Percentiles rank a stretch among this genome's conserved stretches.
These are phyloP conservation scores for Phytopythium sindhum DNA, from an alignment of 352 stramenopile genomes.

Conservation along the genomic window DNA sequence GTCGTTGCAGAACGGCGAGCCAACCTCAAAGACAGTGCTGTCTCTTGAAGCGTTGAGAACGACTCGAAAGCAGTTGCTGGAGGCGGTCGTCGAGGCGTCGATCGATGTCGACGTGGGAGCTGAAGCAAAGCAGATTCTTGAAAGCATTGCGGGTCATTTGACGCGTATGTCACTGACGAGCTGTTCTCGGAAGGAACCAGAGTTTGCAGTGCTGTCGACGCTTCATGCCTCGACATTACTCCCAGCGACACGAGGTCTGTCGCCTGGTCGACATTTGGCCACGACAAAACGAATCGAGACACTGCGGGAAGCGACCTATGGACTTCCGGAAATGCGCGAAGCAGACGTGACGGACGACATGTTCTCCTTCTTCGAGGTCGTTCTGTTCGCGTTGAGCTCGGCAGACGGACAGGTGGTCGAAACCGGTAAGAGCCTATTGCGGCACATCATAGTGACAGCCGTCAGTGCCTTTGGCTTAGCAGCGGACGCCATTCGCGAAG, in stretches of 20 bases:
- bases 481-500: constrained; percentile 41
- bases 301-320: constrained; percentile 70
- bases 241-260: constrained; percentile 72
- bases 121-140: constrained; percentile 53
- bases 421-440: constrained; percentile 41
- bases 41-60: constrained; percentile 47
- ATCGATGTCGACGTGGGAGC: constrained; percentile 71
- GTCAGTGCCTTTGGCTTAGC: constrained; percentile 32
- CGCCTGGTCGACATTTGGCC: constrained; percentile 70
- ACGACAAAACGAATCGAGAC: constrained; percentile 80
- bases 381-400: constrained; percentile 67
- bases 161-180: constrained; percentile 41
- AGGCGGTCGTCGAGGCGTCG: constrained; percentile 67
- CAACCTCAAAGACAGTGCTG: constrained; percentile 24
- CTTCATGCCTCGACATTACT: constrained; percentile 72
- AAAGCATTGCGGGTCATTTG: constrained; percentile 54
- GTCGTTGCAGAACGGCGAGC: background rate
- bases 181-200: constrained; percentile 51
- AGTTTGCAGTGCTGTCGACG: constrained; percentile 69
- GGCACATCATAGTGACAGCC: constrained; percentile 51
- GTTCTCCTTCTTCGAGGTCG: constrained; percentile 55
- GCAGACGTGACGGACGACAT: constrained; percentile 55
- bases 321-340: constrained; percentile 52
- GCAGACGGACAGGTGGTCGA: constrained; percentile 57
- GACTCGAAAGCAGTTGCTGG: constrained; percentile 49